Evolutionary conservation across 495 filamentous ascomycete genomes (phyloP), one percentile per base, ranked within the genome.

Genomic region (Baudoinia panamericana): DNA sequence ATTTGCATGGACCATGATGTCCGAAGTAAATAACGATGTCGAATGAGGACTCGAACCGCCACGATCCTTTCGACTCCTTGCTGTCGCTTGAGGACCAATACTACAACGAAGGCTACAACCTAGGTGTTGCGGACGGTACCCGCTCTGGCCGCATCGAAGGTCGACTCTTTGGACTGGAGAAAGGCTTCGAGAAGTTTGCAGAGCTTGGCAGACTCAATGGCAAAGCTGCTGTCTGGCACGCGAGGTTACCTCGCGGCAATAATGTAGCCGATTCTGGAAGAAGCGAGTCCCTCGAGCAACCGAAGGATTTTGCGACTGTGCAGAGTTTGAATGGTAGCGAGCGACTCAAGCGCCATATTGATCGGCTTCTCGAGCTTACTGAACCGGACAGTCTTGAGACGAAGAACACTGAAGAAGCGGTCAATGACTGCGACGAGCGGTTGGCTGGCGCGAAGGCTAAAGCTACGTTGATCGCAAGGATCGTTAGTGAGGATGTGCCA

Each of bases 171-270:
- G 90, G 88, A 0, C 70, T 96, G 3, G 81, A 92, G 53, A 92
- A 90, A 50, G 90, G 87, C 1, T 96, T 88, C 43, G 82, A 90
- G 54, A 95, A 93, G 61, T 93, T 84, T 51, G 49, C 76, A 11
- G 76, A 82, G 42, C 70, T 85, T 52, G 92, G 90, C 1, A 67
- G 67, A 39, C 56, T 99, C 16, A 80, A 87, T 51, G 86, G 90
- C n/a, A 77, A 73, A 53, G 75, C 81, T 3, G 59, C 78, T 0
- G 71, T 96, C 27, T 96, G 87, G 90, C 73, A 78, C 27, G 72
- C 74, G 15, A 63, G 78, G 47, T 59, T 78, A 33, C 27, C 23
- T 5, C 6, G 3, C 3, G 12, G 12, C 24, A 9, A 22, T 29
- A 11, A 30, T 36, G 16, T 4, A 21, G 4, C 22, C 20, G 3